Percentiles rank a stretch among this genome's conserved stretches.
phyloP scores from a whole-genome alignment of 2,329 filamentous ascomycete genomes.

The Didymella keratinophila region DNA sequence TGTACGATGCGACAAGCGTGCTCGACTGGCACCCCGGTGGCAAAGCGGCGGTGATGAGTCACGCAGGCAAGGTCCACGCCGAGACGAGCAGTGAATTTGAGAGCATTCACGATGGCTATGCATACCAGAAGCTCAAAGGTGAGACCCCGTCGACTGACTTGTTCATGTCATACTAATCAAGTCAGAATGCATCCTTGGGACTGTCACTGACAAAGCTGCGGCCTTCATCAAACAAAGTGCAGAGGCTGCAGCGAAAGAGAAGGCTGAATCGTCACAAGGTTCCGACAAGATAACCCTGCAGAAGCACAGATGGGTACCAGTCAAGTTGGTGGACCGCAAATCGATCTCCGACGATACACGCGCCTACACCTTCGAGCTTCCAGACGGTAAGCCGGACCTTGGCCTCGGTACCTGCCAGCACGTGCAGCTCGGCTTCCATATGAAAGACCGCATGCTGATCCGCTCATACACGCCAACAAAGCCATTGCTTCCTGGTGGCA shows the following conservation, averaged over 20 bases:
- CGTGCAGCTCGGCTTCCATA: constrained; percentile 62
- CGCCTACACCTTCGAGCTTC: constrained; percentile 58
- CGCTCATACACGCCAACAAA: constrained; percentile 61
- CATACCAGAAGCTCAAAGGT: constrained; percentile 58
- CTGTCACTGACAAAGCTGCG: constrained; percentile 59
- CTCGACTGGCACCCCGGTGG: constrained; percentile 66
- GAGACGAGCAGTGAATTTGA: constrained; percentile 60
- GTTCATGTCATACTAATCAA: neutral
- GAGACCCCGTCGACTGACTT: constrained; percentile 23
- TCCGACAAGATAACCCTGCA: constrained; percentile 50
- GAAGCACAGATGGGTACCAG: constrained; percentile 58
- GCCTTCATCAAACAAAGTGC: constrained; percentile 58
- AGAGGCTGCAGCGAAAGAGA: constrained; percentile 52
- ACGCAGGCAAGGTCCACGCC: constrained; percentile 60
- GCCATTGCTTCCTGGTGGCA: constrained; percentile 40
- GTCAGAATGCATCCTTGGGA: constrained; percentile 59
- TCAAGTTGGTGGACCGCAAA: constrained; percentile 52
- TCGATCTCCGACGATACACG: constrained; percentile 56
- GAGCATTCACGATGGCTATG: constrained; percentile 61
- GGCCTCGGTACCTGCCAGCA: constrained; percentile 62
- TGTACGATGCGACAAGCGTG: constrained; percentile 71
- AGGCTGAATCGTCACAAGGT: constrained; percentile 36
- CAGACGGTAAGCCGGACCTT: constrained; percentile 51
- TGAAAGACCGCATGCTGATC: constrained; percentile 60
- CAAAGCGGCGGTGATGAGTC: constrained; percentile 58